Evolutionary conservation across 495 filamentous ascomycete species (phyloP), one percentile per base, ranked within the genome.

Genomic region (Astrothelium macrocarpum): DNA sequence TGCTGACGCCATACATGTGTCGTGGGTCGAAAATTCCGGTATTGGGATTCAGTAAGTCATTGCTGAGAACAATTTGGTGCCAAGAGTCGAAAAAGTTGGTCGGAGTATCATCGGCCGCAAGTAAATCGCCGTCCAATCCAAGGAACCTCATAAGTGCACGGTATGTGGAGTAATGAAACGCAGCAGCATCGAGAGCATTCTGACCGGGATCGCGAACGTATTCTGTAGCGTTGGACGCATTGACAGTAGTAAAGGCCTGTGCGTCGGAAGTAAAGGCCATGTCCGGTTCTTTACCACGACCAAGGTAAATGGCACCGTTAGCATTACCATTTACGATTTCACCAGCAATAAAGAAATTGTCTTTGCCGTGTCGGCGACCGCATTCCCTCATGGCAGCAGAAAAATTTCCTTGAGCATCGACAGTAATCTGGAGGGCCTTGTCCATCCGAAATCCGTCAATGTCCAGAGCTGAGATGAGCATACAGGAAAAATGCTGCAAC

Each of bases 121-220:
- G 78, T 28, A 85, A 75, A 32, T 82, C 80, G 32, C 87, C 86
- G 71, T 85, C 81, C 64, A 90, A 72, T 0, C 86, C 86, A 34
- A 88, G 73, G 59, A 89, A 87, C 9, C 87, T 78, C 14, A 84
- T 86, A 62, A 90, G 74, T 18, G 78, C 81, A 29, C 87, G 83
- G 66, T 90, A 90, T n/a, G 85, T 76, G 2, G 86, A 84, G 68
- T 90, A 90, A 69, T 88, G 85, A 64, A 89, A 90, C 26, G 87
- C 86, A 32, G 80, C 83, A 20, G 74, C 84, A 68, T 90, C 87
- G 16, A 89, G 78, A 0, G 83, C 87, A 59, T 77, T 78, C 32
- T 85, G 74, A 14, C 79, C 81, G 42, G 73, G 45, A 16, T 81
- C 79, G 14, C 87, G 85, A 61, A 89, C 67, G 68, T 85, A 88